Base-by-base conservation (phyloP, 306 rosid species). In the Carpinus fangiana region DNA sequence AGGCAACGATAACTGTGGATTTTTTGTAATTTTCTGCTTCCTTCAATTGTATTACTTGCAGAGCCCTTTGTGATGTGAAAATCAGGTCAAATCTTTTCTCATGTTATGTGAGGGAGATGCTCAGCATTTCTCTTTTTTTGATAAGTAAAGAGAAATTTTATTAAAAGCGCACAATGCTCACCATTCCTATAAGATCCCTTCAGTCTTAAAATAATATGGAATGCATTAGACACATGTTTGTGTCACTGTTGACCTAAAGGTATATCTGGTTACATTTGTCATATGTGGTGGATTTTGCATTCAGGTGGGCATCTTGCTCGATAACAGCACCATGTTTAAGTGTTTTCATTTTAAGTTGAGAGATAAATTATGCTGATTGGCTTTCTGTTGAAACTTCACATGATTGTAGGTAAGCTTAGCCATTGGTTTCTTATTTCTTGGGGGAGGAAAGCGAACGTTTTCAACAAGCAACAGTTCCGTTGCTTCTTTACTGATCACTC, bases 371-470 rank as follows among this genome's bases (percentile, higher is more conserved):
- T 70, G 57, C 50, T 81, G 36, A 59, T 73, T 54, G 38, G 10
- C 31, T 80, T 77, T 78, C 26, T 78, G 70, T 57, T 12, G 52
- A 69, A 28, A 68, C 76, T 45, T 57, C 54, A 61, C 48, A 69
- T 80, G 73, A 71, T 55, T 79, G 65, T 81, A 94, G 98, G 98
- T 94, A 76, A 92, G 97, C 90, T 90, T 94, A 83, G 97, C 97
- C 16, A 85, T 82, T 64, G 98, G 98, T 64, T 94, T 94, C 92
- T 88, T 94, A 90, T 94, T 92, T 82, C 97, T 94, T 80, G 98
- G 98, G 80, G 98, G 98, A 78, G 98, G 98, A 86, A 92, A 86
- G 86, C 90, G 87, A 76, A 92, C 97, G 73, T 94, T 94, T 87
- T 92, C 98, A 81, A 92, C 97, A 52, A 84, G 89, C 88, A 88